phyloP scores from a whole-genome alignment of 805 yeast species.

The Candida ponderosae region DNA sequence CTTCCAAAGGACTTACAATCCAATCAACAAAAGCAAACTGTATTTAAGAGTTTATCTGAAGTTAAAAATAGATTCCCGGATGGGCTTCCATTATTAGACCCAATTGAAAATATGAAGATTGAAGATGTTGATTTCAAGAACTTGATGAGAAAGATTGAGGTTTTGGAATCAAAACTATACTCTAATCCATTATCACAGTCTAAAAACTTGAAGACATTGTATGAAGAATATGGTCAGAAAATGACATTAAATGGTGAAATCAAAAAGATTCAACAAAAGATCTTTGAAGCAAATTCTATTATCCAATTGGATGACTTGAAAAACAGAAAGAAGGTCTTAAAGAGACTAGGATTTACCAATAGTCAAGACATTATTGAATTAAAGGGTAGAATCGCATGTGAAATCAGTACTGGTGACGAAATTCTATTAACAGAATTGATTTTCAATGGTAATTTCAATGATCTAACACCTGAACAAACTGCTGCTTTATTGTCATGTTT shows the following conservation, averaged over 20 bases:
- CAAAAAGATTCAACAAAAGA: slow-evolving; percentile 51
- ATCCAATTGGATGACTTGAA: slow-evolving; percentile 91
- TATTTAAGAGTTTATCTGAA: slow-evolving; percentile 68
- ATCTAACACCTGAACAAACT: slow-evolving; percentile 79
- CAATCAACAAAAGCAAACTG: slow-evolving; percentile 49
- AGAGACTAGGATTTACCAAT: slow-evolving; percentile 86
- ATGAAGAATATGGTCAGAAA: slow-evolving; percentile 58
- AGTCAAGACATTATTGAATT: slow-evolving; percentile 85
- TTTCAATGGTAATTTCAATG: slow-evolving; percentile 92
- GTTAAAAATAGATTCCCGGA: slow-evolving; percentile 80
- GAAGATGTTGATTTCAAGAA: slow-evolving; percentile 70
- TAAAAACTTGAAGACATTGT: slow-evolving; percentile 52
- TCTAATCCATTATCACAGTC: slow-evolving; percentile 63
- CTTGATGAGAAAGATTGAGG: slow-evolving; percentile 70
- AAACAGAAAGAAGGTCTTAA: slow-evolving; percentile 85
- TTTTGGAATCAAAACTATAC: slow-evolving; percentile 65
- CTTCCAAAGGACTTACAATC: slow-evolving; percentile 72
- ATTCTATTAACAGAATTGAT: slow-evolving; percentile 81
- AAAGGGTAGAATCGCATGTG: slow-evolving; percentile 97
- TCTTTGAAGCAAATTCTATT: slow-evolving; percentile 80
- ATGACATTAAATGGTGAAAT: slow-evolving; percentile 53
- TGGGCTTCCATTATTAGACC: slow-evolving; percentile 88
- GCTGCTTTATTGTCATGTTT: slow-evolving; percentile 91
- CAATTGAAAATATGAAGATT: slow-evolving; percentile 88
- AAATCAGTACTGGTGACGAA: slow-evolving; percentile 85